Evolutionary conservation across 306 rosid genomes (phyloP).

Genomic region (Cicer yamashitae): DNA sequence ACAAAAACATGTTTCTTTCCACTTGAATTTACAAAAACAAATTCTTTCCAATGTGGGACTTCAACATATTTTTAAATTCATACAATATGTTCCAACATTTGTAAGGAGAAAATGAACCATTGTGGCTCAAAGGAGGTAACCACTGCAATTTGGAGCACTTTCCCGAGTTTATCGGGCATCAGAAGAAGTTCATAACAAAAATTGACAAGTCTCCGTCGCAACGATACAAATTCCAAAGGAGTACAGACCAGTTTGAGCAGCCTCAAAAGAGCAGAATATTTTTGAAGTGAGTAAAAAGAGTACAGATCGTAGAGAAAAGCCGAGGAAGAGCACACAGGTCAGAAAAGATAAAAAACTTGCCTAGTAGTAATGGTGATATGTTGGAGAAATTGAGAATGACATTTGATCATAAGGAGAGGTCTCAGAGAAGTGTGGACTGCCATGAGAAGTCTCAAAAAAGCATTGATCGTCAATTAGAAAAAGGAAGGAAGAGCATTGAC

Average conservation of each 20-base stretch:
- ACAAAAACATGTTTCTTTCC: no score
- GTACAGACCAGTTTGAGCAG: conserved; percentile 82
- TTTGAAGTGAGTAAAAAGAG: conserved; percentile 84
- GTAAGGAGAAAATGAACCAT: conserved; percentile 91
- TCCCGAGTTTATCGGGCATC: conserved; percentile 86
- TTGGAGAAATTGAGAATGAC: conserved; percentile 74
- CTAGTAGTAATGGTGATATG: conserved; percentile 64
- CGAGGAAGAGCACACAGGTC: conserved; percentile 85
- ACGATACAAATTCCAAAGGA: conserved; percentile 73
- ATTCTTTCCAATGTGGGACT: no score
- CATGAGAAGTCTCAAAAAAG: conserved; percentile 90
- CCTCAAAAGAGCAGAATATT: conserved; percentile 80
- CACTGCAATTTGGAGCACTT: conserved; percentile 89
- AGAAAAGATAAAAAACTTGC: conserved; percentile 68
- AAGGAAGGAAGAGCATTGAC: conserved; percentile 87
- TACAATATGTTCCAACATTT: conserved; percentile 36
- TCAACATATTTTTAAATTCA: no score
- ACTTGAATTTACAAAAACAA: no score
- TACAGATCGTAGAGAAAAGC: conserved; percentile 89
- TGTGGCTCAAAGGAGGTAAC: conserved; percentile 95
- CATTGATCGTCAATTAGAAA: conserved; percentile 77
- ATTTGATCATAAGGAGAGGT: conserved; percentile 78
- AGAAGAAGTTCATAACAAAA: conserved; percentile 80
- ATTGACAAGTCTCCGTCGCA: conserved; percentile 86
- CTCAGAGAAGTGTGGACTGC: conserved; percentile 87